These are phyloP conservation scores for Oryza meyeriana DNA, from an alignment of 176 grass and related monocot species.

Conservation along the genomic window DNA sequence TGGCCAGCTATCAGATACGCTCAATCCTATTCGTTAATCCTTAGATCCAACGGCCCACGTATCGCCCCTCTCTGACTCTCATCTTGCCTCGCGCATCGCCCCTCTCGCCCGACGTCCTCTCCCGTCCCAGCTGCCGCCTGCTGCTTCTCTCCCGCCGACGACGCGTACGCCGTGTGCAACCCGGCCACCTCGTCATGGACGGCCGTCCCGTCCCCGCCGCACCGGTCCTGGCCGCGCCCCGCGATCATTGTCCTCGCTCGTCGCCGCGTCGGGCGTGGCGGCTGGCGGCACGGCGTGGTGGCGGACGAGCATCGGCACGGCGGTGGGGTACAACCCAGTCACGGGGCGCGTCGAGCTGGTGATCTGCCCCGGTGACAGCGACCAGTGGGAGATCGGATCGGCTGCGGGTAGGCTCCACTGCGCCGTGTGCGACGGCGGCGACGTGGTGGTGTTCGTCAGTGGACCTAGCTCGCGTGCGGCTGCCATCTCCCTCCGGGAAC, in stretches of 20 bases:
- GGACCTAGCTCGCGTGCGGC: too few species aligned
- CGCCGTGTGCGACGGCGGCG: background rate
- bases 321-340: slow-evolving; percentile 28
- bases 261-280: slow-evolving; percentile 32
- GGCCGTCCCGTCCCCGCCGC: slow-evolving; percentile 38
- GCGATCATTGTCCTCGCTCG: slow-evolving; percentile 44
- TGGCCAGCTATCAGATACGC: too few species aligned
- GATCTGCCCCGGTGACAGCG: slow-evolving; percentile 5
- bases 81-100: too few species aligned
- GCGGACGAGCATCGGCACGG: slow-evolving; percentile 48
- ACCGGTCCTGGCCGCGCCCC: slow-evolving; percentile 26
- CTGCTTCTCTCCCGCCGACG: slow-evolving; percentile 27
- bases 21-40: too few species aligned
- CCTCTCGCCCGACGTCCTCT: too few species aligned
- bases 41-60: too few species aligned
- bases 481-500: too few species aligned
- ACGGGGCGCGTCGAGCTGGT: background rate
- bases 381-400: slow-evolving; percentile 44
- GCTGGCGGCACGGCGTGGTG: slow-evolving; percentile 43
- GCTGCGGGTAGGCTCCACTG: slow-evolving; percentile 21
- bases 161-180: slow-evolving; percentile 47
- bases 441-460: slow-evolving; percentile 13
- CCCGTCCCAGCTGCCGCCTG: too few species aligned
- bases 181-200: slow-evolving; percentile 41
- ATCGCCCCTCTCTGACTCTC: too few species aligned